phyloP scores from a whole-genome alignment of 305 asterid species.

The Fraxinus paxiana region DNA sequence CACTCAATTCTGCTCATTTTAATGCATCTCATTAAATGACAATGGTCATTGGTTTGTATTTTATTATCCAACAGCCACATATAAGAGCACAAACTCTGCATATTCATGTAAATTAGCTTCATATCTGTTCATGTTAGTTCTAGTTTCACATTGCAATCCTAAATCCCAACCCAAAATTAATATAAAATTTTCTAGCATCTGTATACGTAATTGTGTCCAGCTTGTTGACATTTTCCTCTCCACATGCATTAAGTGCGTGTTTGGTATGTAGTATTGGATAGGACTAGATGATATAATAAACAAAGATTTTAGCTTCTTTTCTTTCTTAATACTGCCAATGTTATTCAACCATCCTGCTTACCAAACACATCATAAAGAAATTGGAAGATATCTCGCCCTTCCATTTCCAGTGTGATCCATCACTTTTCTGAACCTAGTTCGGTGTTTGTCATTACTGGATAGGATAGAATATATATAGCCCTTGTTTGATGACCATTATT shows the following conservation, averaged over 20 bases:
- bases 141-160: background rate
- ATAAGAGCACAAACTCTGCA: background rate
- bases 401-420: background rate
- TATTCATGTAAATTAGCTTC: background rate
- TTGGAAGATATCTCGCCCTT: background rate
- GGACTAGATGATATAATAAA: background rate
- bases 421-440: background rate
- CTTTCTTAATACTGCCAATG: background rate
- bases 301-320: background rate
- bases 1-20: slow-evolving; percentile 15
- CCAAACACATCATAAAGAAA: background rate
- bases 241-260: background rate
- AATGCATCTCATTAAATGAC: slow-evolving; percentile 1
- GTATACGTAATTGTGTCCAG: background rate
- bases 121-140: background rate
- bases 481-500: background rate
- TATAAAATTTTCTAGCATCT: background rate
- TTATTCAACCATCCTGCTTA: background rate
- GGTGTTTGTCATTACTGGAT: background rate
- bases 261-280: background rate
- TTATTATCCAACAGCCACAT: background rate
- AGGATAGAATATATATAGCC: background rate
- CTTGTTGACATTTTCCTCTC: background rate
- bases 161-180: background rate
- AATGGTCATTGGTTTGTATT: background rate